A percentile compares a stretch with the other conserved stretches of the same genome.
Evolutionary conservation across 2,329 filamentous ascomycete species (phyloP).

Genomic region (Verticillium nubilum): DNA sequence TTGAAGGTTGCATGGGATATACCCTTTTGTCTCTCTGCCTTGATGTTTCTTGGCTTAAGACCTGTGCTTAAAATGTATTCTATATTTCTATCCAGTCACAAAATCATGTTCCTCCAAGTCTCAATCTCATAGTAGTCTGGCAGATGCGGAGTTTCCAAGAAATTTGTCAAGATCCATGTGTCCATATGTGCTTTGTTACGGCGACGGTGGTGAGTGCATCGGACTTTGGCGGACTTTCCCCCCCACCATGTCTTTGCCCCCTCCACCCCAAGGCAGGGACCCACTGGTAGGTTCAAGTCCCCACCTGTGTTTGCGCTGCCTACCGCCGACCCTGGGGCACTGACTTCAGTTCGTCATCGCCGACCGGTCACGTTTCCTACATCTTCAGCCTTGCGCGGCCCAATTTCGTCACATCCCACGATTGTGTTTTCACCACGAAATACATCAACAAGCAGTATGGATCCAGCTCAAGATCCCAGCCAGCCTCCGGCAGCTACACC

Average conservation of each 20-base stretch:
- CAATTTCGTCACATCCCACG: neutral
- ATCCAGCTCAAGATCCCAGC: conserved; percentile 31
- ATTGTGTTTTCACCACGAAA: neutral
- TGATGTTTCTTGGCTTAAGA: neutral
- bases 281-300: neutral
- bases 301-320: neutral
- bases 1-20: neutral
- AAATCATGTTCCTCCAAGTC: neutral
- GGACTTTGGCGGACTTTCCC: neutral
- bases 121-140: neutral
- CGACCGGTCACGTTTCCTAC: neutral
- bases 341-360: neutral
- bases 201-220: neutral
- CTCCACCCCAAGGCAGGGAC: neutral
- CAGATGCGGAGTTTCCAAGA: neutral
- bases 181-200: neutral
- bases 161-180: too few species aligned
- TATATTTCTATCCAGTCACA: neutral
- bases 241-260: neutral
- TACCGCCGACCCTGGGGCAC: neutral
- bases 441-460: conserved; percentile 27
- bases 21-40: neutral
- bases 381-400: neutral
- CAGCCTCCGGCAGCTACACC: conserved; percentile 31
- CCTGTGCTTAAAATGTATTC: neutral